These are phyloP conservation scores for Corymbia citriodora DNA, from an alignment of 441 rosid species.

Conservation along the genomic window DNA sequence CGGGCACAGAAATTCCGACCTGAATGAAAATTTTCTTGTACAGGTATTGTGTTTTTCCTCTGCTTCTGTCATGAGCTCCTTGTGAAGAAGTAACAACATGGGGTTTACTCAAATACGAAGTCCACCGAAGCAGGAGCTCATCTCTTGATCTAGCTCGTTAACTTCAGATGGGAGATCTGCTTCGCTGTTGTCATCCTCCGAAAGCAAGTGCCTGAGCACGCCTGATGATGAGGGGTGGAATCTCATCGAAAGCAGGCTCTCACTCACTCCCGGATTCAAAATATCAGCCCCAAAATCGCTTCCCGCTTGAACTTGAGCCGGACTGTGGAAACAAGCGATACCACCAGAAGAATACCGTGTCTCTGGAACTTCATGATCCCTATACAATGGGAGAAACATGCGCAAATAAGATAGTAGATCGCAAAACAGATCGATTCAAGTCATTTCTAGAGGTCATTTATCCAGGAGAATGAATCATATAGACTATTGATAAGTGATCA, in stretches of 20 bases:
- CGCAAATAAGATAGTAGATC: background rate
- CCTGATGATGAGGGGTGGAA: conserved; percentile 40
- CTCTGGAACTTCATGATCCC: conserved; percentile 36
- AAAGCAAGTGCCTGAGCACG: conserved; percentile 33
- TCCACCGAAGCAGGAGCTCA: conserved; percentile 20
- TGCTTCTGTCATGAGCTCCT: conserved; percentile 25
- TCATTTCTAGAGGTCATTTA: background rate
- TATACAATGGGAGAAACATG: background rate
- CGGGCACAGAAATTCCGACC: conserved; percentile 50
- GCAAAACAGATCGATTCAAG: background rate
- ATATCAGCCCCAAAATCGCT: background rate
- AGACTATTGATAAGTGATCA: background rate
- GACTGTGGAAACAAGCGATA: conserved; percentile 13
- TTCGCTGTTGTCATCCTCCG: conserved; percentile 29
- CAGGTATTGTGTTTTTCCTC: conserved; percentile 28
- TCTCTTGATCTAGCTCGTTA: conserved; percentile 31
- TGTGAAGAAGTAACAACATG: conserved; percentile 19
- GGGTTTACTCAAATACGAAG: conserved; percentile 22
- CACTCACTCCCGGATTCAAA: conserved; percentile 31
- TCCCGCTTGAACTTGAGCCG: background rate
- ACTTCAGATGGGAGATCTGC: conserved; percentile 44
- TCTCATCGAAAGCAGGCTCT: conserved; percentile 43
- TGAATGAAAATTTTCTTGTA: conserved; percentile 24
- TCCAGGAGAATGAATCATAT: background rate
- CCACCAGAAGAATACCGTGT: conserved; percentile 26